Evolutionary conservation across 1,139 yeast genomes (phyloP), one percentile per base, ranked within the genome.

Genomic region (Geotrichum carabidarum): DNA sequence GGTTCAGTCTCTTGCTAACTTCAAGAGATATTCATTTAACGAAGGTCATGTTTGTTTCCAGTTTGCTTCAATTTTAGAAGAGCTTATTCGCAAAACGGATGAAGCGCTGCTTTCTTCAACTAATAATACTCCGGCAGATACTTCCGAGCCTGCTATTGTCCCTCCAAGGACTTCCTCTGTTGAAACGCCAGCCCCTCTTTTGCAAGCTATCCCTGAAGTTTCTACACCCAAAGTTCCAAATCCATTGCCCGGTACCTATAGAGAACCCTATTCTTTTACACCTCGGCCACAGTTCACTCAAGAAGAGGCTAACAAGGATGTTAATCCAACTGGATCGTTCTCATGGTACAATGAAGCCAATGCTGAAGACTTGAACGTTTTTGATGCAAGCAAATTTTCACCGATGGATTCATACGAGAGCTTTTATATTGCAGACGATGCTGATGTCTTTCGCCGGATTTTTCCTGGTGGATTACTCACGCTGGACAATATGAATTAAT

Each of bases 391-490:
- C n/a, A 31, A 32, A 27, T 44, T 44, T 34, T 44, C 47, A 9
- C 47, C 54, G 3, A 52, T 52, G 55, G 55, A 52, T 15, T 47
- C 49, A 11, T 52, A 52, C 43, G 51, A 52, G 31, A 52, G 55
- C 38, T 52, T 52, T 42, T 52, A 47, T 22, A 47, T 52, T 15
- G 55, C 55, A 9, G 55, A 52, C 17, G 55, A 52, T 14, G 55
- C 48, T 4, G 55, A 52, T 37, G 43, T 47, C 12, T 52, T 52
- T 17, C 44, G 37, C 22, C 43, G 38, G 36, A 52, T 52, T 17
- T 53, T 53, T 30, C 56, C 56, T 30, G 56, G 56, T 15, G 56
- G 56, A 17, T 22, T 48, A n/a, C 37, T 53, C 1, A 53, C 56
- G 12, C 42, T 53, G 32, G 56, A 50, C 36, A 50, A 53, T 40